Percentiles rank a stretch among this genome's conserved stretches.
Conservation (phyloP, 805 yeast species). For the Metschnikowia shivogae region DNA sequence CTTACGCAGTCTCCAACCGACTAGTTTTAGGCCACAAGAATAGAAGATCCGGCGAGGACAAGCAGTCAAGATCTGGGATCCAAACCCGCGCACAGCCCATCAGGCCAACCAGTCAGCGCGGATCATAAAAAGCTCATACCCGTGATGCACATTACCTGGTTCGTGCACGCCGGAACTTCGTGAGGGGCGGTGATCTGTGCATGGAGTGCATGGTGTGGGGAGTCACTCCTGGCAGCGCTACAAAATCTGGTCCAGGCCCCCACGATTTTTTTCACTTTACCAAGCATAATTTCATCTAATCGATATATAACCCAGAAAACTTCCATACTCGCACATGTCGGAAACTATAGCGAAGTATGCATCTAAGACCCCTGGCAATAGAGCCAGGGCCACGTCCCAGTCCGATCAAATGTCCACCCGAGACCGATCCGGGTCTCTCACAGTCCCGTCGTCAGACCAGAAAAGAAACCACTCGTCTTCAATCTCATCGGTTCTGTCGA, state of each 20-base stretch:
- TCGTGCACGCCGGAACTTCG: neutral
- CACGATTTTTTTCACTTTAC: neutral
- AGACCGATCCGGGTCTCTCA: slow-evolving; percentile 6
- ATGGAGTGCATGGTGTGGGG: slow-evolving; percentile 4
- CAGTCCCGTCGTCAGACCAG: slow-evolving; percentile 1
- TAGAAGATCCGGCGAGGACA: too few relatives aligned
- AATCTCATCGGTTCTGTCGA: slow-evolving; percentile 21
- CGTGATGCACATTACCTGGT: neutral
- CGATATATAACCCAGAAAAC: neutral
- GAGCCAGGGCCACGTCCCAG: slow-evolving; percentile 7
- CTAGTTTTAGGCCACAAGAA: too few relatives aligned
- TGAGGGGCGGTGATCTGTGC: neutral
- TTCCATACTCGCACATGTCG: neutral
- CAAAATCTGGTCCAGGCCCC: neutral
- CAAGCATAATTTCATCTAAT: neutral
- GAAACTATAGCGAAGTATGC: neutral
- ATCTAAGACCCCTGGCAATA: slow-evolving; percentile 1
- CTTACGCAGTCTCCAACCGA: too few relatives aligned
- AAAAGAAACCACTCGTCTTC: slow-evolving; percentile 25
- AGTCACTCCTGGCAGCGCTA: slow-evolving; percentile 1
- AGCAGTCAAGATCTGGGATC: too few relatives aligned
- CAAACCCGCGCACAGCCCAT: too few relatives aligned
- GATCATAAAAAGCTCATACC: too few relatives aligned
- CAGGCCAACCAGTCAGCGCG: too few relatives aligned
- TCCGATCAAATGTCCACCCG: neutral